These are phyloP conservation scores for Cystoderma amianthinum DNA, from an alignment of 768 basidiomycete genomes.

Conservation along the genomic window DNA sequence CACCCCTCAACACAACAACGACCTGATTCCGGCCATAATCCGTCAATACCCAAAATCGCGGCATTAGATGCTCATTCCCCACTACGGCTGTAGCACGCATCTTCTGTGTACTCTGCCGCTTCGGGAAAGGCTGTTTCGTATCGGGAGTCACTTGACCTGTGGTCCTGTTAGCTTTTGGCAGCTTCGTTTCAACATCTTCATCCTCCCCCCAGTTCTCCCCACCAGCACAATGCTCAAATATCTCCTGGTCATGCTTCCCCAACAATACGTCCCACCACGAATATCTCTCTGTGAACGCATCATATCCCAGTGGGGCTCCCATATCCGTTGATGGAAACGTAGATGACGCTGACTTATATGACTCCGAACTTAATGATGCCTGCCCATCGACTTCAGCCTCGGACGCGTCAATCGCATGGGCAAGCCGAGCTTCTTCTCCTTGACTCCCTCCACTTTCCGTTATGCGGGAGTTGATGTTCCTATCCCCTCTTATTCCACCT, in stretches of 20 bases:
- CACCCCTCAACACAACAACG: slow-evolving; percentile 68
- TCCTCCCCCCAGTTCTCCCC: too few species aligned
- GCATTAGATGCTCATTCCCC: slow-evolving; percentile 66
- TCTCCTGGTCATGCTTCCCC: slow-evolving; percentile 78
- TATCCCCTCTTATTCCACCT: not conserved
- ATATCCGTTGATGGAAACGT: too few species aligned
- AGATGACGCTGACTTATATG: too few species aligned
- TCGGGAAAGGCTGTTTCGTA: not conserved
- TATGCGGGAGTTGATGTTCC: not conserved
- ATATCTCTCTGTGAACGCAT: slow-evolving; percentile 20
- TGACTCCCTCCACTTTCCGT: slow-evolving; percentile 30
- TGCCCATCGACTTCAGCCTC: slow-evolving; percentile 58
- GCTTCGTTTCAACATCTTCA: not conserved
- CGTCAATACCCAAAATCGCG: slow-evolving; percentile 81
- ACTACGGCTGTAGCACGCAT: slow-evolving; percentile 57
- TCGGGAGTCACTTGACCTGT: not conserved
- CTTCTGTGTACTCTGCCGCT: too few species aligned
- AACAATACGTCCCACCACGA: slow-evolving; percentile 84
- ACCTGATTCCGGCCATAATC: slow-evolving; percentile 71
- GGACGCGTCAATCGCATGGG: slow-evolving; percentile 62
- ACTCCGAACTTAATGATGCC: slow-evolving; percentile 7
- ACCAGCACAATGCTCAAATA: slow-evolving; percentile 66
- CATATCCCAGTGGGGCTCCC: slow-evolving; percentile 8
- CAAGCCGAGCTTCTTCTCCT: slow-evolving; percentile 57
- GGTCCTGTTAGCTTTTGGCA: not conserved